Evolutionary conservation across 805 yeast genomes (phyloP).

Genomic region (Helenozyma baotianmanensis): DNA sequence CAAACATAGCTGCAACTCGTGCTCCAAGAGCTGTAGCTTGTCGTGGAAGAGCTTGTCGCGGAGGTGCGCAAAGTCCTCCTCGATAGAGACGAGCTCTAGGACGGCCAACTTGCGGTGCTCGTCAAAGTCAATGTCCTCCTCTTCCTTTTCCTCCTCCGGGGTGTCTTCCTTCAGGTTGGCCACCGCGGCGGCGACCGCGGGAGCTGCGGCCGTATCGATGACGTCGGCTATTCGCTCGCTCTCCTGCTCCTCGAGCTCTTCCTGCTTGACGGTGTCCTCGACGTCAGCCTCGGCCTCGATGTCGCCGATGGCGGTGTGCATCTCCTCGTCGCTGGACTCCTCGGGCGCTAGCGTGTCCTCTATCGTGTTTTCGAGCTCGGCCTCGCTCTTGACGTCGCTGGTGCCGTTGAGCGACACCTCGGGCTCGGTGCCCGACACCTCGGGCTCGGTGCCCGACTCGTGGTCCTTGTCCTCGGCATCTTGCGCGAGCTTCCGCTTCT

Average conservation of each 20-base stretch:
- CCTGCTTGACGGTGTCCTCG: constrained; percentile 15
- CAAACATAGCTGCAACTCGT: constrained; percentile 80
- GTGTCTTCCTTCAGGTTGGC: neutral
- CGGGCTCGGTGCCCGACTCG: neutral
- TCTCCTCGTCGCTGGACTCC: constrained; percentile 1
- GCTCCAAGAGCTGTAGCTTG: constrained; percentile 68
- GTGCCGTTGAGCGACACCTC: too few species aligned
- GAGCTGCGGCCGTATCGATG: neutral
- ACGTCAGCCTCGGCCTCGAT: constrained; percentile 5
- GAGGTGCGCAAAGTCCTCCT: constrained; percentile 77
- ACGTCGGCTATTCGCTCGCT: constrained; percentile 3
- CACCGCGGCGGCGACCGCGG: neutral
- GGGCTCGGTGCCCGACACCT: too few species aligned
- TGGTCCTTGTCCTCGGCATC: constrained; percentile 8
- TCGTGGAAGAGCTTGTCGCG: constrained; percentile 84
- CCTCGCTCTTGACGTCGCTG: too few species aligned
- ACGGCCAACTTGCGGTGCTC: constrained; percentile 59
- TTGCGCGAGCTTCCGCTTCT: neutral
- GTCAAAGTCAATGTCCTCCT: constrained; percentile 21
- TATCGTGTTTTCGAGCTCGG: too few species aligned
- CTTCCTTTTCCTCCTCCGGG: constrained; percentile 1
- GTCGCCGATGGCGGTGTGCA: constrained; percentile 2
- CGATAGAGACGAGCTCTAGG: constrained; percentile 71
- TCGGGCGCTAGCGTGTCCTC: too few species aligned
- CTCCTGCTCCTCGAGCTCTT: constrained; percentile 19